A percentile compares a stretch with the other conserved stretches of the same genome.
Evolutionary conservation across 768 basidiomycete species (phyloP).

Genomic region (Auricularia auricula-judae): DNA sequence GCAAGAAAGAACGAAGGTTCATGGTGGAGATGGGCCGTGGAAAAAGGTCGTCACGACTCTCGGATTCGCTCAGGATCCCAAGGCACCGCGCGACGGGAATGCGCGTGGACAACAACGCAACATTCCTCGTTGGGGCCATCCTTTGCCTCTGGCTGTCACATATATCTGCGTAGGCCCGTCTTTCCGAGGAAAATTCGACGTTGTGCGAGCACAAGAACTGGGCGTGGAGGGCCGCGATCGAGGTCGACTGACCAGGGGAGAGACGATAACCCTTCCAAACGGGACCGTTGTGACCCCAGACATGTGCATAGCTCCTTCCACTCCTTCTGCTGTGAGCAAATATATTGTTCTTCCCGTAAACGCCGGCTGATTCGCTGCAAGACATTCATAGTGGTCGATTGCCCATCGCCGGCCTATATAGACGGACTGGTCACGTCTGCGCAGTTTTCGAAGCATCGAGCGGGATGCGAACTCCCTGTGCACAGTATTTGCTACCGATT

Average conservation of each 20-base stretch:
- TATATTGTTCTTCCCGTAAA: constrained; percentile 8
- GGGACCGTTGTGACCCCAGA: constrained; percentile 15
- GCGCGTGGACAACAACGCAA: neutral
- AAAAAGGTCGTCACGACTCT: constrained; percentile 2
- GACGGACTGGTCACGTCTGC: constrained; percentile 39
- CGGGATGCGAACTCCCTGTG: constrained; percentile 29
- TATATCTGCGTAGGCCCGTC: constrained; percentile 34
- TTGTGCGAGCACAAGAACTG: constrained; percentile 45
- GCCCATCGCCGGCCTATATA: constrained; percentile 51
- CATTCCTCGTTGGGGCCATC: neutral
- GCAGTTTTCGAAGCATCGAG: constrained; percentile 26
- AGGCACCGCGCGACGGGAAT: too few species aligned
- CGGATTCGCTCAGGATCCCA: neutral
- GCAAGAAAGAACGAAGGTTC: too few species aligned
- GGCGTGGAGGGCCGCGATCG: constrained; percentile 49
- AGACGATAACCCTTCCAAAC: constrained; percentile 46
- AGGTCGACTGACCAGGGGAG: constrained; percentile 51
- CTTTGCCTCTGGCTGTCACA: constrained; percentile 11
- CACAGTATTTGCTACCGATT: constrained; percentile 60
- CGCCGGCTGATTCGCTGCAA: constrained; percentile 16
- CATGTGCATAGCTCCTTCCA: constrained; percentile 14
- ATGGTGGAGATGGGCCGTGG: neutral
- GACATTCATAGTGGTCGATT: constrained; percentile 61
- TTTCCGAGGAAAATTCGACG: constrained; percentile 61
- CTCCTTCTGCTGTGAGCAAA: constrained; percentile 21